Conservation (phyloP, 2,329 filamentous ascomycete species). For the Xylaria polymorpha region DNA sequence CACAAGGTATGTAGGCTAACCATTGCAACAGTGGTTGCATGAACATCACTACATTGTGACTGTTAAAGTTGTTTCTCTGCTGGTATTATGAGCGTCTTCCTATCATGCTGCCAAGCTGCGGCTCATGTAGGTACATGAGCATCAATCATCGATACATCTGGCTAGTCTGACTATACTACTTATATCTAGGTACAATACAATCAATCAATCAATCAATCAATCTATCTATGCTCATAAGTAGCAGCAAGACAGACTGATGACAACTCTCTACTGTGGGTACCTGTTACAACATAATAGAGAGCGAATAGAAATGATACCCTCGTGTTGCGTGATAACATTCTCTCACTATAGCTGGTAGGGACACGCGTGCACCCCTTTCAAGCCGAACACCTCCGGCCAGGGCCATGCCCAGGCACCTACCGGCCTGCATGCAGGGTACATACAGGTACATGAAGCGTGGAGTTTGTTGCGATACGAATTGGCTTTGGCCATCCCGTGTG, state of each 20-base stretch:
- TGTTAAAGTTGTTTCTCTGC: neutral
- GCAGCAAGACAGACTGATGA: neutral
- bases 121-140: neutral
- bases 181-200: neutral
- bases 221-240: neutral
- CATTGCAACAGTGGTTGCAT: neutral
- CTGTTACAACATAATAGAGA: neutral
- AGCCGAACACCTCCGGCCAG: neutral
- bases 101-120: constrained; percentile 10
- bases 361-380: neutral
- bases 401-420: neutral
- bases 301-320: neutral
- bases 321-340: neutral
- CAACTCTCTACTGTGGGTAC: neutral
- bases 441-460: neutral
- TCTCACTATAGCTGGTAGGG: neutral
- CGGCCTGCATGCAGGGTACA: neutral
- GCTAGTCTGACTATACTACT: neutral
- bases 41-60: neutral
- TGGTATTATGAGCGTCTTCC: neutral
- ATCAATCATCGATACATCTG: neutral
- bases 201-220: too few species aligned
- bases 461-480: neutral
- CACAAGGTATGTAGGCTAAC: neutral
- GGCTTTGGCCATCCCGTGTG: neutral